A percentile compares a stretch with the other conserved stretches of the same genome.
Conservation (phyloP, 2,329 filamentous ascomycete genomes). For the Sporothrix variecibatus region DNA sequence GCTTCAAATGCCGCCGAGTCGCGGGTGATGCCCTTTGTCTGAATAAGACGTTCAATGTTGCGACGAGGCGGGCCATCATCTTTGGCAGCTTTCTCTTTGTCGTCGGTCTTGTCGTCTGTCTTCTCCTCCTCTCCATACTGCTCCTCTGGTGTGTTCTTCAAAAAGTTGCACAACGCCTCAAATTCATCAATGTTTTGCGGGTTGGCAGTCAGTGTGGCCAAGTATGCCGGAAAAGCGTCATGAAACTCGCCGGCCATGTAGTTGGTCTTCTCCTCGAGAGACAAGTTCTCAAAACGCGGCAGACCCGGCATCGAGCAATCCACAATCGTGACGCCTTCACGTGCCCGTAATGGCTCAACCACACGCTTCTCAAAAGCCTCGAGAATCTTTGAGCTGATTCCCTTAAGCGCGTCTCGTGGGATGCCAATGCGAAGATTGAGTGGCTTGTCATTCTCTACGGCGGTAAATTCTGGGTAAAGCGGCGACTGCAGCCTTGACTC, state of each 20-base stretch:
- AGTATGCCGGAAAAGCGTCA: constrained; percentile 57
- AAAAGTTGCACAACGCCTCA: constrained; percentile 56
- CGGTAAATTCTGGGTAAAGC: constrained; percentile 27
- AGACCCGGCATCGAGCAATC: constrained; percentile 49
- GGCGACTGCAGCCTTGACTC: neutral
- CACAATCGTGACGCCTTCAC: constrained; percentile 56
- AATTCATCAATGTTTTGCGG: constrained; percentile 56
- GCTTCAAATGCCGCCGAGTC: constrained; percentile 41
- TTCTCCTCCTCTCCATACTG: constrained; percentile 59
- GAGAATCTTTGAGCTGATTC: constrained; percentile 34
- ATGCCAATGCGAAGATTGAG: constrained; percentile 60
- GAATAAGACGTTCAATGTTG: constrained; percentile 25
- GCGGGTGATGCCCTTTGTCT: neutral
- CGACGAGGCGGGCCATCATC: neutral
- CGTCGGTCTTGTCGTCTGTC: constrained; percentile 63
- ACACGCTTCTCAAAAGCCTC: constrained; percentile 56
- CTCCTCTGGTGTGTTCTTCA: constrained; percentile 54
- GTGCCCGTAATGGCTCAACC: constrained; percentile 52
- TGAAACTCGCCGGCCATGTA: constrained; percentile 56
- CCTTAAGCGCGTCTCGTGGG: constrained; percentile 58
- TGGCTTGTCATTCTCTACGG: constrained; percentile 55
- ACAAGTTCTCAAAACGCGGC: constrained; percentile 11
- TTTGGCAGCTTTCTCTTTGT: constrained; percentile 43
- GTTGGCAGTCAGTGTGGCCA: constrained; percentile 58
- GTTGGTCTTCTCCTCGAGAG: neutral